Evolutionary conservation across 352 stramenopile species (phyloP).

Genomic region (Globisporangium carolinianum): DNA sequence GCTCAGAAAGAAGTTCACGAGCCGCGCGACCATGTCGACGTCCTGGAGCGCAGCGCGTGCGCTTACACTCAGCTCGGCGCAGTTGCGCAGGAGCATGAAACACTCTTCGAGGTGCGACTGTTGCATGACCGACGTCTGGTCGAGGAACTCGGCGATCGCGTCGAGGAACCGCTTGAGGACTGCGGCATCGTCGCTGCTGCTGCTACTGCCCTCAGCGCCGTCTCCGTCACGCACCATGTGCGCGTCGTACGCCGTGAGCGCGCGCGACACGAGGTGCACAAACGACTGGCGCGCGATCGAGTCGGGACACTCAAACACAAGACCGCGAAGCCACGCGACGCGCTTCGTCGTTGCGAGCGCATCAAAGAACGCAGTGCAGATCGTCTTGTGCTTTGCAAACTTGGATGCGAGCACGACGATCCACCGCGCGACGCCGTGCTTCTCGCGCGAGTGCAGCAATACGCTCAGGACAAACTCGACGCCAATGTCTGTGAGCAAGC

Average conservation of each 20-base stretch:
- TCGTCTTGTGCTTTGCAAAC: conserved; percentile 62
- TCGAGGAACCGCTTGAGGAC: conserved; percentile 34
- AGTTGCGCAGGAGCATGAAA: conserved; percentile 80
- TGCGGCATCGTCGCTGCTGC: conserved; percentile 9
- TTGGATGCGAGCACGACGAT: conserved; percentile 69
- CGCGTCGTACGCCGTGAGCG: conserved; percentile 55
- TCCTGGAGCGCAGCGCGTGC: conserved; percentile 43
- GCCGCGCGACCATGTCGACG: conserved; percentile 67
- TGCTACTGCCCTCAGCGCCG: neutral
- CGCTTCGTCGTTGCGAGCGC: conserved; percentile 48
- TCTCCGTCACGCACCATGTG: conserved; percentile 21
- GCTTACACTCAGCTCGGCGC: conserved; percentile 48
- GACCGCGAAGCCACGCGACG: conserved; percentile 45
- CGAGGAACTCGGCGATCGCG: conserved; percentile 49
- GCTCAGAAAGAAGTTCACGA: conserved; percentile 80
- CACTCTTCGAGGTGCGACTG: conserved; percentile 84
- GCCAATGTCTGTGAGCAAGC: conserved; percentile 72
- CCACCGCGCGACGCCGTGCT: conserved; percentile 80
- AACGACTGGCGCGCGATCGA: conserved; percentile 83
- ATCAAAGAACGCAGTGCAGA: conserved; percentile 69
- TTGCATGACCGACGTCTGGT: conserved; percentile 69
- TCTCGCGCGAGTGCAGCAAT: conserved; percentile 82
- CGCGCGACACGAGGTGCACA: conserved; percentile 71
- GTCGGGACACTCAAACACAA: conserved; percentile 83
- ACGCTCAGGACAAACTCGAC: conserved; percentile 86